phyloP scores from a whole-genome alignment of 148 eudicot species.

The Gaultheria prostrata region DNA sequence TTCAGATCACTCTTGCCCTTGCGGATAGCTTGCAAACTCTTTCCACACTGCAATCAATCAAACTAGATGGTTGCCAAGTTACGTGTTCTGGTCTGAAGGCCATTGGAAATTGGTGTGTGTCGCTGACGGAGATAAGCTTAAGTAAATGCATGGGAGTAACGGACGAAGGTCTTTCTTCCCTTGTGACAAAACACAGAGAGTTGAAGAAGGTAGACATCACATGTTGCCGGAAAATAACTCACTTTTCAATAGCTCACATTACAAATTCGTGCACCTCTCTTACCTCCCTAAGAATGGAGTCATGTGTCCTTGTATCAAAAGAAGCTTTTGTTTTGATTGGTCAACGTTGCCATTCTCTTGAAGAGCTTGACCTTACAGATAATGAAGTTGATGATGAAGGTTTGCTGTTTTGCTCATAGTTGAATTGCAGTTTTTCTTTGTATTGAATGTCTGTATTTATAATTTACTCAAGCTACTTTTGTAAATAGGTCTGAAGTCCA shows the following conservation, averaged over 20 bases:
- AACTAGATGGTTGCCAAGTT: conserved; percentile 76
- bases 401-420: conserved; percentile 14
- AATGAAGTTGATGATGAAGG: conserved; percentile 91
- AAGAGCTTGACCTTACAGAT: conserved; percentile 94
- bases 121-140: conserved; percentile 74
- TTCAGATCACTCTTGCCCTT: conserved; percentile 80
- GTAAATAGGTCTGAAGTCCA: conserved; percentile 70
- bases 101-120: conserved; percentile 66
- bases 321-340: conserved; percentile 89
- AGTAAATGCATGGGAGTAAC: conserved; percentile 87
- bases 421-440: not conserved
- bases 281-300: conserved; percentile 74
- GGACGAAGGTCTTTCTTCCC: conserved; percentile 72
- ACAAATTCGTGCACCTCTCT: conserved; percentile 72
- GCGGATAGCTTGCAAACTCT: conserved; percentile 74
- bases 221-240: conserved; percentile 79
- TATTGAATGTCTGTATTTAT: not conserved
- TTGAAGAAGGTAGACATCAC: conserved; percentile 78
- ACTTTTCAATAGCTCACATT: conserved; percentile 52
- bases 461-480: conserved; percentile 13
- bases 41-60: conserved; percentile 67
- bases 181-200: conserved; percentile 69
- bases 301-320: conserved; percentile 63
- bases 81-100: conserved; percentile 76
- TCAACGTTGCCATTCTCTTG: conserved; percentile 60